A percentile compares a stretch with the other conserved stretches of the same genome.
These are phyloP conservation scores for Neofusicoccum parvum DNA, from an alignment of 2,329 filamentous ascomycete species.

Conservation along the genomic window DNA sequence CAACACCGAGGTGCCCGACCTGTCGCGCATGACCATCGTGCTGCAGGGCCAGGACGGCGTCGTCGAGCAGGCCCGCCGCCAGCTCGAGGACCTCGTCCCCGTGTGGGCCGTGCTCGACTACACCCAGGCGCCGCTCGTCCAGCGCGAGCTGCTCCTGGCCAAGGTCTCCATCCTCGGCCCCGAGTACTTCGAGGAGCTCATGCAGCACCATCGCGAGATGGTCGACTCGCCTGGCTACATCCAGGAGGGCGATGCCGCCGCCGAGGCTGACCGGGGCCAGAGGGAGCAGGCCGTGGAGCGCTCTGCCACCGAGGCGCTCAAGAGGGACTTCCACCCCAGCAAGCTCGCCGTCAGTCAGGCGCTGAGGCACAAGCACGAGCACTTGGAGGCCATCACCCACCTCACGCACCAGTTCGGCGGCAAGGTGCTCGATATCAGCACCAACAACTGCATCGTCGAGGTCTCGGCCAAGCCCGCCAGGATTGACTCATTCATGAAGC, in stretches of 20 bases:
- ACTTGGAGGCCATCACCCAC: slow-evolving; percentile 93
- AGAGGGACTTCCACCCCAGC: slow-evolving; percentile 81
- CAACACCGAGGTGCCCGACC: slow-evolving; percentile 93
- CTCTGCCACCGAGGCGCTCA: slow-evolving; percentile 44
- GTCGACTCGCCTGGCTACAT: slow-evolving; percentile 52
- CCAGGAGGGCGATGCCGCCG: slow-evolving; percentile 28
- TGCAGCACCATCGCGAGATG: slow-evolving; percentile 94
- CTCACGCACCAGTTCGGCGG: slow-evolving; percentile 97
- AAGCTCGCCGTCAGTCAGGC: slow-evolving; percentile 85
- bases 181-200: slow-evolving; percentile 96
- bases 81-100: slow-evolving; percentile 94
- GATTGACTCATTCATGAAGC: slow-evolving; percentile 97
- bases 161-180: slow-evolving; percentile 97
- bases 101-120: slow-evolving; percentile 99
- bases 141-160: slow-evolving; percentile 90
- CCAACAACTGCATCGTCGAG: slow-evolving; percentile 97
- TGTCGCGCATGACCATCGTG: slow-evolving; percentile 98
- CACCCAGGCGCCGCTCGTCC: slow-evolving; percentile 86
- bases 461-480: slow-evolving; percentile 89
- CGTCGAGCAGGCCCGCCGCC: slow-evolving; percentile 92
- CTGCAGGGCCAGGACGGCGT: slow-evolving; percentile 94
- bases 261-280: slow-evolving; percentile 25
- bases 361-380: slow-evolving; percentile 94
- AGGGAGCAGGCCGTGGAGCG: slow-evolving; percentile 33
- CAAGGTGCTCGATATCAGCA: slow-evolving; percentile 97